Evolutionary conservation across 768 basidiomycete genomes (phyloP), one percentile per base, ranked within the genome.

Genomic region (Pulveroboletus sp.): DNA sequence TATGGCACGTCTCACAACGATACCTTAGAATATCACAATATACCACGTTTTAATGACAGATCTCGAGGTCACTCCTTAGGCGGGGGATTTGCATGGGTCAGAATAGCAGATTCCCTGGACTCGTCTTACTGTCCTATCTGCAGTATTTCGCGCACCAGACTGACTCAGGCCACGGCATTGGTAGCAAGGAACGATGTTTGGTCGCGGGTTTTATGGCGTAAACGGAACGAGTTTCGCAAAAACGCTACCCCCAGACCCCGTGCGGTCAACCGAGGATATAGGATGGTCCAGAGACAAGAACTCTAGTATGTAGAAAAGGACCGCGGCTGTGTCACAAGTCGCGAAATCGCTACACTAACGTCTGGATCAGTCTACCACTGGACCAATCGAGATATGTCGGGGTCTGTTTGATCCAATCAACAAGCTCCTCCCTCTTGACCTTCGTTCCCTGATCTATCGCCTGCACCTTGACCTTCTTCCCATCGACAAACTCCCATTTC

Each of bases 401-500:
- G 14, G 64, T 75, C 42, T 62, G 58, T 56, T 81, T 81, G 51
- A 92, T 63, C 80, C 84, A 92, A 24, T 68, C 63, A 3, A 86
- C 72, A 46, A 91, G 71, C 49, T 82, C 81, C 5, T 66, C 70
- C 35, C 88, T 73, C 66, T 73, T 75, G 26, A 93, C 80, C 60
- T 82, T 76, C 18, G 75, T 75, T 0, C 89, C 90, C 61, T 82
- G 81, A 50, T 84, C 81, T 15, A 74, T 73, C 31, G 74, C 76
- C 61, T 77, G 80, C 33, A 81, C 76, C 60, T 80, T 79, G 38
- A 62, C 73, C 71, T 87, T 90, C 71, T 80, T 78, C 36, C 86
- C 88, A 33, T 84, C 82, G 10, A 82, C 74, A 21, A 88, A 59
- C 60, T 87, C 80, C 89, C 89, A 91, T 44, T 70, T 78, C 68